Evolutionary conservation across 257 asterid species (phyloP), one percentile per base, ranked within the genome.

Genomic region (Jacaranda mimosifolia): DNA sequence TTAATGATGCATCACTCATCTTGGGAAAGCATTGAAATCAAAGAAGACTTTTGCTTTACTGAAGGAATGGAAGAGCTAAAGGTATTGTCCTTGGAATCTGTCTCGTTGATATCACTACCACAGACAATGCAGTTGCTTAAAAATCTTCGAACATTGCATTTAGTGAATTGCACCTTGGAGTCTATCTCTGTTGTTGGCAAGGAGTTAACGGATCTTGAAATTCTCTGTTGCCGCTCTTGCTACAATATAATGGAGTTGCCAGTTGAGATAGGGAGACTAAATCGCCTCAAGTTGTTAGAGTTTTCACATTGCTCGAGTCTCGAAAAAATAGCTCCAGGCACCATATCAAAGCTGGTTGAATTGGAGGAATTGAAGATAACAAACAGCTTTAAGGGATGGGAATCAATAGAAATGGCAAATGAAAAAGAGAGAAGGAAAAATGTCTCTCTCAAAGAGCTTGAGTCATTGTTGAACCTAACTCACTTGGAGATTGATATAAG

Each of bases 181-280:
- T 36, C 51, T 58, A 56, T 77, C 6, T 17, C 17, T 46, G 8
- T 32, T 77, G 56, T 77, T 57, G 81, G 70, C 32, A 26, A 26
- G 0, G 81, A 58, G 53, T 77, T 77, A n/a, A 4, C 26, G 9
- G 70, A 9, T 71, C 73, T 78, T 64, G 53, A 78, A 57, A 63
- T 72, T 26, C 67, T 78, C 8, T 21, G 36, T 52, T 75, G 66
- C 52, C 15, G 48, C 38, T 0, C 2, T 4, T 53, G 73, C 49
- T 26, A 0, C 4, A n/a, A 3, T 13, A 21, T 74, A 7, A 14
- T 9, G 40, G 62, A 62, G 52, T 62, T 74, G 10, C 79, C 79
- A 3, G 21, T 7, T 13, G 79, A 49, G 26, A n/a, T 63, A 3
- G 42, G 53, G 17, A 42, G 42, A 4, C 42, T 74, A 63, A 63